phyloP scores from a whole-genome alignment of 2,329 filamentous ascomycete species.

The Arthrobotrys sinensis region DNA sequence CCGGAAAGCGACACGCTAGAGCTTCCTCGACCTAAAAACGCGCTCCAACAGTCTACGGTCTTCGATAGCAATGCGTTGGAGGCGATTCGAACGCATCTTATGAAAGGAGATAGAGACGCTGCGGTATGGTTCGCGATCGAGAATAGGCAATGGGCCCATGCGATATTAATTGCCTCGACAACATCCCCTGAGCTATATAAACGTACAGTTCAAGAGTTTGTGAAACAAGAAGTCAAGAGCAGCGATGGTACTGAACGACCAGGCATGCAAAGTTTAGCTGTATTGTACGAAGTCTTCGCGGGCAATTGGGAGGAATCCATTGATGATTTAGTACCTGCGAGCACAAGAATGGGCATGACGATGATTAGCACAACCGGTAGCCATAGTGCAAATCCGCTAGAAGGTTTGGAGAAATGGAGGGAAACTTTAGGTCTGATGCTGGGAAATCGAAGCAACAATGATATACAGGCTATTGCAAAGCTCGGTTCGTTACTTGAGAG shows the following conservation, averaged over 20 bases:
- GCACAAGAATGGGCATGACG: constrained; percentile 91
- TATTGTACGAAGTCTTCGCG: constrained; percentile 92
- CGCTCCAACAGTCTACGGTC: constrained; percentile 59
- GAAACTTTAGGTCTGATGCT: constrained; percentile 89
- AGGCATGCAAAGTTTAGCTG: constrained; percentile 88
- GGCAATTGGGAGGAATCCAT: constrained; percentile 95
- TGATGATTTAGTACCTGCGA: constrained; percentile 93
- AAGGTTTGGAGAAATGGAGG: constrained; percentile 92
- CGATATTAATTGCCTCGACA: constrained; percentile 86
- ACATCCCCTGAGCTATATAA: constrained; percentile 89
- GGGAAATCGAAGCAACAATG: constrained; percentile 87
- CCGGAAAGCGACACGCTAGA: constrained; percentile 70
- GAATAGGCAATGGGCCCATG: constrained; percentile 94
- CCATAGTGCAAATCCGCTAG: constrained; percentile 76
- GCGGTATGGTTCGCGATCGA: constrained; percentile 95
- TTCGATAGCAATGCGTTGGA: constrained; percentile 80
- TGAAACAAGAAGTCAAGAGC: constrained; percentile 92
- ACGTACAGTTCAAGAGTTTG: constrained; percentile 93
- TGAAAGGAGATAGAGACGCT: constrained; percentile 87
- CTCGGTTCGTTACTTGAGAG: constrained; percentile 85
- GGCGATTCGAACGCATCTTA: constrained; percentile 79
- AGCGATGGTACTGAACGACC: constrained; percentile 69
- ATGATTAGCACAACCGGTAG: constrained; percentile 81
- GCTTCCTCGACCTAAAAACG: constrained; percentile 62
- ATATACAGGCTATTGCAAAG: constrained; percentile 82